Base-by-base conservation (phyloP, 768 basidiomycete species). In the Tubosaeta sp. region DNA sequence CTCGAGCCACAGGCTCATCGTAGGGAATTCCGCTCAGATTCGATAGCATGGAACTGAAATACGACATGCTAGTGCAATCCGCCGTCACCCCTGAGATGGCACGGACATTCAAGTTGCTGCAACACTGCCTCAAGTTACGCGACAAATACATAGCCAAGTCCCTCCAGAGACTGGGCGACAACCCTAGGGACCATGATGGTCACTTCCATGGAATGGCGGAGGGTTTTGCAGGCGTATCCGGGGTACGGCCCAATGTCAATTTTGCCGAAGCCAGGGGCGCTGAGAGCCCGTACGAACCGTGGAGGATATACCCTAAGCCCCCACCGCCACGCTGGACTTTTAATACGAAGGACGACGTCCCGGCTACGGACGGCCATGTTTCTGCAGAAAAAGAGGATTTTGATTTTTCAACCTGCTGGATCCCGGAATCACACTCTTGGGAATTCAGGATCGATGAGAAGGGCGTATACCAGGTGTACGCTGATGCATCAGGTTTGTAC, bases 241-340 rank as follows among this genome's bases (percentile, higher is more conserved):
- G 90, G 9, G 77, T 88, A 6, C 79, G 80, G 26, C 84, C 87
- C 1, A 83, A 90, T 59, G 77, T 73, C 12, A 72, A 80, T 46
- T 65, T 72, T 29, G 44, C 62, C 8, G 46, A 59, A 13, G 55
- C 59, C 26, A 67, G 59, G 47, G 54, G 45, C 1, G 46, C 70
- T 6, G 42, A 68, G 34, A 65, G 65, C n/a, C 64, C 70, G 14
- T 73, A 78, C 58, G 61, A 79, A 34, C 73, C 81, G 5, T 99
- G 97, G 97, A 81, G 79, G 49, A 88, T 97, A 58, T 97, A 97
- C 60, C 97, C 97, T 0, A 79, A 76, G 11, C 95, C 97, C 5
- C 97, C 97, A 0, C 90, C 91, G 4, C 95, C 95, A 0, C 94
- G 94, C 61, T 99, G 97, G 97, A 91, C 92, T 62, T 94, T 89